Evolutionary conservation across 345 rosid genomes (phyloP).

Genomic region (Eucalyptus fibrosa): DNA sequence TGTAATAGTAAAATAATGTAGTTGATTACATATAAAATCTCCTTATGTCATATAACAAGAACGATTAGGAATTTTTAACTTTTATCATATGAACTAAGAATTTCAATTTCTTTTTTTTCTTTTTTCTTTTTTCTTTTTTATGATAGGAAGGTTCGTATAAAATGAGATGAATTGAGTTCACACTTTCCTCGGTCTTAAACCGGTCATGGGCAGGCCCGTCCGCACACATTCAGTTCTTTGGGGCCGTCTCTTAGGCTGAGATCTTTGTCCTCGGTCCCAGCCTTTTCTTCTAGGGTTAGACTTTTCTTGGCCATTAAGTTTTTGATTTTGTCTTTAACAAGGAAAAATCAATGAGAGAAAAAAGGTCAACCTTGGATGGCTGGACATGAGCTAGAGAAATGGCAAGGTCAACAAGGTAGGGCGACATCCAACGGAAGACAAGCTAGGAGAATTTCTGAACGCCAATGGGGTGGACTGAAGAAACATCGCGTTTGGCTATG

Average conservation of each 20-base stretch:
- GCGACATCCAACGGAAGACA: neutral
- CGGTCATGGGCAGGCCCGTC: fast-evolving
- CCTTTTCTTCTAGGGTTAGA: neutral
- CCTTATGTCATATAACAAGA: neutral
- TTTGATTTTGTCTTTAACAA: no score
- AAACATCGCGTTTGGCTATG: neutral
- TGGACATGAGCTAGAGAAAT: neutral
- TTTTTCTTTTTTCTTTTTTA: no score
- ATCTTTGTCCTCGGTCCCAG: neutral
- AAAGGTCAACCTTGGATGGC: neutral
- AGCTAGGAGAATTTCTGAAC: no score
- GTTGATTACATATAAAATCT: neutral
- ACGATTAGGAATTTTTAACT: neutral
- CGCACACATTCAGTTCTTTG: neutral
- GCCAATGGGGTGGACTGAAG: neutral
- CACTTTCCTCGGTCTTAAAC: neutral
- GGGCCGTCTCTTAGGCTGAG: neutral
- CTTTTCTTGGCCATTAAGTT: neutral
- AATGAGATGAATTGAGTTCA: neutral
- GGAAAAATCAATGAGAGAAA: neutral
- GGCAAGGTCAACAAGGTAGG: neutral
- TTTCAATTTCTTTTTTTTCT: neutral
- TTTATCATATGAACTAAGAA: neutral
- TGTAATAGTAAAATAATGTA: neutral
- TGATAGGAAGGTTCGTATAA: neutral